These are phyloP conservation scores for Alternaria sp. DNA, from an alignment of 2,329 filamentous ascomycete genomes.

Conservation along the genomic window DNA sequence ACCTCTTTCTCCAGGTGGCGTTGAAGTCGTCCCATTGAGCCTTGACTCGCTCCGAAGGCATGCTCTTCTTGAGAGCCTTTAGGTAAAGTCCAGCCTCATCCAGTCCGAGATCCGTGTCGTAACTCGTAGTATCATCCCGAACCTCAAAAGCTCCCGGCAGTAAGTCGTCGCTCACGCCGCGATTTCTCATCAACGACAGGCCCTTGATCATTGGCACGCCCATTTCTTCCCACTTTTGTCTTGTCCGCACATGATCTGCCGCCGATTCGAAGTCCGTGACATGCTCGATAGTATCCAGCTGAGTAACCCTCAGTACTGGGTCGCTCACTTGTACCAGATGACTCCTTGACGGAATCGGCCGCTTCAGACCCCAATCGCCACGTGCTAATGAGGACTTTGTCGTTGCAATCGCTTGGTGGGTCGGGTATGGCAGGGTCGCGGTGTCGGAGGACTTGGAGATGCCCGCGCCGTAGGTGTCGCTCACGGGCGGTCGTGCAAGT, in stretches of 20 bases:
- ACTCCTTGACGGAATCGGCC: slow-evolving; percentile 77
- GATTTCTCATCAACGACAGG: slow-evolving; percentile 25
- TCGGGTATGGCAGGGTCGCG: slow-evolving; percentile 80
- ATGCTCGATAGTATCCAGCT: slow-evolving; percentile 84
- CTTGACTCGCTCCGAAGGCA: slow-evolving; percentile 8
- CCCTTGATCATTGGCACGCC: slow-evolving; percentile 68
- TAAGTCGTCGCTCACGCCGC: slow-evolving; percentile 14
- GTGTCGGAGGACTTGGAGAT: slow-evolving; percentile 65
- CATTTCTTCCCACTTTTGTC: slow-evolving; percentile 87
- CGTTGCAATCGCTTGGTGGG: slow-evolving; percentile 80
- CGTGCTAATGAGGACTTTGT: slow-evolving; percentile 72
- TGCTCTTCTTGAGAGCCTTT: slow-evolving; percentile 31
- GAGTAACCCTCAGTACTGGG: slow-evolving; percentile 77
- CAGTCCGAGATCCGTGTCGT: slow-evolving; percentile 31
- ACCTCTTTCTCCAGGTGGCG: slow-evolving; percentile 11
- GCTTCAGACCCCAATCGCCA: slow-evolving; percentile 94
- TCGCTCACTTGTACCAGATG: slow-evolving; percentile 69
- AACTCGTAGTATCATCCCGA: slow-evolving; percentile 41
- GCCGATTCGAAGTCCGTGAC: slow-evolving; percentile 88
- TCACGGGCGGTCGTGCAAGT: slow-evolving; percentile 65
- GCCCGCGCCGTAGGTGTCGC: slow-evolving; percentile 55
- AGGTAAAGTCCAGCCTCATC: slow-evolving; percentile 36
- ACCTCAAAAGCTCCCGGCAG: slow-evolving; percentile 41
- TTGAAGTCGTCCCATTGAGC: slow-evolving; percentile 4
- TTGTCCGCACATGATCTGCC: slow-evolving; percentile 78